Evolutionary conservation across 2,329 filamentous ascomycete genomes (phyloP).

Genomic region (Tolypocladium ophioglossoides): DNA sequence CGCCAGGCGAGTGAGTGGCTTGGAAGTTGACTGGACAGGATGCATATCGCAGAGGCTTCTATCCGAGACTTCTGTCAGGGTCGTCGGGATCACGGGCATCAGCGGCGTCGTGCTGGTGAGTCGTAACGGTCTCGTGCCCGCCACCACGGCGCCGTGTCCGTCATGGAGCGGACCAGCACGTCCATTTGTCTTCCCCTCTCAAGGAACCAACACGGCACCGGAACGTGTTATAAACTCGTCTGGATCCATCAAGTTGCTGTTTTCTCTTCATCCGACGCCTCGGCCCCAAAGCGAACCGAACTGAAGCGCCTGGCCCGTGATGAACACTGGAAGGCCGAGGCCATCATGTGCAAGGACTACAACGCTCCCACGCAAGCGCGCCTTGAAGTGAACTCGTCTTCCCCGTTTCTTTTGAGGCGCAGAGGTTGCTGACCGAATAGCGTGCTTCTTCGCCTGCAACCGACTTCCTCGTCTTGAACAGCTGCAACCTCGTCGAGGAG

Average conservation of each 20-base stretch:
- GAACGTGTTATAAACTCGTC: too few relatives aligned
- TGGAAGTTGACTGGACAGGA: background rate
- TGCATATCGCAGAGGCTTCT: background rate
- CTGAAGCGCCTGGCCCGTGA: too few relatives aligned
- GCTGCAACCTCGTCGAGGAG: background rate
- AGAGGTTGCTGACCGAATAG: background rate
- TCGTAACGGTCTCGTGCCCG: background rate
- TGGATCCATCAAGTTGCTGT: too few relatives aligned
- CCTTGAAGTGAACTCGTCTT: too few relatives aligned
- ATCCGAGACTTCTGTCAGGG: background rate
- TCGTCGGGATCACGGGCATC: background rate
- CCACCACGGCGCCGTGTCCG: background rate
- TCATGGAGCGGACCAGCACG: background rate
- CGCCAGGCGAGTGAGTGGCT: too few relatives aligned
- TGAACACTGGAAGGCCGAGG: constrained; percentile 2
- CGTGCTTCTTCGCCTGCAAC: background rate
- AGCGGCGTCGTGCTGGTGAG: background rate
- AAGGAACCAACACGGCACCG: too few relatives aligned
- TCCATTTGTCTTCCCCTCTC: background rate
- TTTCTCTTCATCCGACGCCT: background rate
- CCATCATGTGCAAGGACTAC: constrained; percentile 3
- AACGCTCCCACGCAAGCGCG: constrained; percentile 1
- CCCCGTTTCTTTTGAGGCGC: background rate
- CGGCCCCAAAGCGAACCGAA: background rate
- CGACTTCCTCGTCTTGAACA: constrained; percentile 5